Conservation (phyloP, 2,329 filamentous ascomycete genomes). For the Aspergillus ochraceoroseus region DNA sequence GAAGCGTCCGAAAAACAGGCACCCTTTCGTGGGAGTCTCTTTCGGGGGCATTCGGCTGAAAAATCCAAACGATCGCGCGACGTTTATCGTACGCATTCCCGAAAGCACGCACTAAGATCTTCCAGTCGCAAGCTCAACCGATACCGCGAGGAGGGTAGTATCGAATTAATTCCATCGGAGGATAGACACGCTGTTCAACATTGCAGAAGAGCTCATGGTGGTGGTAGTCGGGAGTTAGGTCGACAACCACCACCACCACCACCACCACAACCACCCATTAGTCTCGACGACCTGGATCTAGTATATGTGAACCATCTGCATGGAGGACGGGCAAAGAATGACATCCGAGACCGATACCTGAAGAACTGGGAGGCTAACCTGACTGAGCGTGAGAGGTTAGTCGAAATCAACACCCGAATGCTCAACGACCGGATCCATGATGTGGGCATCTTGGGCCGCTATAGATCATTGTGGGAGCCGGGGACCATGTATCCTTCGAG, state of each 20-base stretch:
- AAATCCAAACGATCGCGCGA: constrained; percentile 18
- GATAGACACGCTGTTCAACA: constrained; percentile 16
- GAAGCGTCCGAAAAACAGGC: constrained; percentile 16
- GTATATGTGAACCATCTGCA: constrained; percentile 11
- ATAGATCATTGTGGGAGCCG: constrained; percentile 20
- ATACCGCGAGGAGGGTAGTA: constrained; percentile 16
- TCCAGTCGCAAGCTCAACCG: constrained; percentile 9
- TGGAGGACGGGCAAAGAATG: constrained; percentile 19
- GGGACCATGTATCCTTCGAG: constrained; percentile 15
- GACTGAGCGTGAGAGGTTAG: constrained; percentile 6
- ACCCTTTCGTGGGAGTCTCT: constrained; percentile 19
- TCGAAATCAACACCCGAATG: constrained; percentile 20
- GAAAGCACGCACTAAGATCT: constrained; percentile 20
- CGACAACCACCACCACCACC: no score
- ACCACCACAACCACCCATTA: constrained; percentile 16
- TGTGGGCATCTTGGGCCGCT: constrained; percentile 10
- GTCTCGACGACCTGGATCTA: constrained; percentile 15
- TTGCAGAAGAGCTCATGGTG: constrained; percentile 3
- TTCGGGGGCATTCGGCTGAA: constrained; percentile 19
- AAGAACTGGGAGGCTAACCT: constrained; percentile 9
- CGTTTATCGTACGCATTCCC: constrained; percentile 27
- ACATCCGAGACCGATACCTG: constrained; percentile 27
- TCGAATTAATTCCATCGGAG: constrained; percentile 27
- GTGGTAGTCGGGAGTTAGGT: constrained; percentile 10
- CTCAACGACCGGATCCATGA: constrained; percentile 21